These are phyloP conservation scores for Pichia sp. DNA, from an alignment of 1,139 yeast species.

Conservation along the genomic window DNA sequence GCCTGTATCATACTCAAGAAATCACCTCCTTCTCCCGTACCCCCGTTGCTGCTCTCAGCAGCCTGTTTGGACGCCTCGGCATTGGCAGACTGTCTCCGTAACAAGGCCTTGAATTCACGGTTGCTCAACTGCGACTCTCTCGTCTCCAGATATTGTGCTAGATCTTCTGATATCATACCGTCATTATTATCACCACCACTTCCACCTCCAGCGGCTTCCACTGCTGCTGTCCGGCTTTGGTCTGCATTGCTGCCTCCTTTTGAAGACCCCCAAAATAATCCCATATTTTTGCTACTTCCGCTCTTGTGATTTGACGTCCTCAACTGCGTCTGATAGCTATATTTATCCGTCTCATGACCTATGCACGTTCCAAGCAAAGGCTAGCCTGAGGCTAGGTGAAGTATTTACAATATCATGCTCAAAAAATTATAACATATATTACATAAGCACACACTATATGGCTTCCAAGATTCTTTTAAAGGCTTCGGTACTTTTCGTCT, in stretches of 20 bases:
- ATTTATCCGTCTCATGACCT: too few relatives aligned
- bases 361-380: too few relatives aligned
- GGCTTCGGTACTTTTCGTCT: not conserved
- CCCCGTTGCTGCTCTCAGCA: not conserved
- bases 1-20: constrained; percentile 10
- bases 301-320: too few relatives aligned
- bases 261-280: constrained; percentile 6
- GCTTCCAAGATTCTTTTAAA: not conserved
- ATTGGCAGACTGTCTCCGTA: constrained; percentile 21
- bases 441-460: not conserved
- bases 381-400: too few relatives aligned
- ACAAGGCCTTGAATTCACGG: constrained; percentile 27
- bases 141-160: constrained; percentile 22
- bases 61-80: constrained; percentile 3
- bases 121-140: constrained; percentile 29
- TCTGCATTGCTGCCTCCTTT: not conserved
- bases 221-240: not conserved
- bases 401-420: too few relatives aligned
- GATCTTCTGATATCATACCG: constrained; percentile 23
- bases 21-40: not conserved
- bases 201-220: not conserved
- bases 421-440: not conserved
- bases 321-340: too few relatives aligned
- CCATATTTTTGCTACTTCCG: constrained; percentile 1
- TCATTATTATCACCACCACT: not conserved